These are phyloP conservation scores for Cladosporium austrohemisphaericum DNA, from an alignment of 2,329 filamentous ascomycete genomes.

Conservation along the genomic window DNA sequence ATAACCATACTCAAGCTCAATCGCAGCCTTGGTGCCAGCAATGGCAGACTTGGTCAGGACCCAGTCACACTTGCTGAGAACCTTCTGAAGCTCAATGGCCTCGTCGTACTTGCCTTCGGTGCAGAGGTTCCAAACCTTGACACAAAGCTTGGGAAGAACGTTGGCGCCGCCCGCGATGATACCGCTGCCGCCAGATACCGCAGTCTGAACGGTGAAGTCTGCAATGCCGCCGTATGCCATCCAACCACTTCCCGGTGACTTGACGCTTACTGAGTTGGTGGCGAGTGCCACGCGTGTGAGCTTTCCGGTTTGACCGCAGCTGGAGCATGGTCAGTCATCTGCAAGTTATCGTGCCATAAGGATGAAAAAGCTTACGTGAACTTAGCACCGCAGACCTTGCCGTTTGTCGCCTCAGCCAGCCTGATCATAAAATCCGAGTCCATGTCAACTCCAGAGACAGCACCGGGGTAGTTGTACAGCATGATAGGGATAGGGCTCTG, in stretches of 20 bases:
- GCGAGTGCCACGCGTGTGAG: conserved; percentile 75
- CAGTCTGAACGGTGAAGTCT: conserved; percentile 80
- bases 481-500: conserved; percentile 71
- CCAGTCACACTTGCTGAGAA: conserved; percentile 79
- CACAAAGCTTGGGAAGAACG: conserved; percentile 77
- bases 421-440: conserved; percentile 81
- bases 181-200: conserved; percentile 72
- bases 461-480: conserved; percentile 88
- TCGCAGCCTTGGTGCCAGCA: conserved; percentile 78
- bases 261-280: conserved; percentile 66
- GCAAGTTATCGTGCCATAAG: background rate
- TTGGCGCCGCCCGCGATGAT: conserved; percentile 86
- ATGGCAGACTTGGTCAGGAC: conserved; percentile 77
- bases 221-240: conserved; percentile 86
- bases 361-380: conserved; percentile 62
- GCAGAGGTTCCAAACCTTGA: conserved; percentile 74
- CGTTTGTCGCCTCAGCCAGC: conserved; percentile 72
- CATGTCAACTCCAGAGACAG: conserved; percentile 82
- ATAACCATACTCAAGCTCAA: conserved; percentile 78
- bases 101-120: conserved; percentile 69
- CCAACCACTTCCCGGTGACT: conserved; percentile 52
- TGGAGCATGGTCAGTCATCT: background rate
- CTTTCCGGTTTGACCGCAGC: conserved; percentile 74
- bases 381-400: conserved; percentile 72
- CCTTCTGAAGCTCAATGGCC: conserved; percentile 69